A percentile compares a stretch with the other conserved stretches of the same genome.
phyloP scores from a whole-genome alignment of 2,329 filamentous ascomycete species.

The Cadophora sp. region DNA sequence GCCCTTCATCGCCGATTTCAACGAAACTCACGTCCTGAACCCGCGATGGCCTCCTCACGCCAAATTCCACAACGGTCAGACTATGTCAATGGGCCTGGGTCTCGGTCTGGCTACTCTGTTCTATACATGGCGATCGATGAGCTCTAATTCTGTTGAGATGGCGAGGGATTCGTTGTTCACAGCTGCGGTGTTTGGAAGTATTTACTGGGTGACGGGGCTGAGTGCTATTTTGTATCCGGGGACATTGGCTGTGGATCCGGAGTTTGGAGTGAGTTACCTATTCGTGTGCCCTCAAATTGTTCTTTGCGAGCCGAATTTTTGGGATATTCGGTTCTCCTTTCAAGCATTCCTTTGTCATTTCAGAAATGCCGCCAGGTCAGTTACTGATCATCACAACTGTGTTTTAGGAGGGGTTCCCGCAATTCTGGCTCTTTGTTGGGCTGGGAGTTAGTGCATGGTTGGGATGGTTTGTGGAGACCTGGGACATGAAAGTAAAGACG shows the following conservation, averaged over 20 bases:
- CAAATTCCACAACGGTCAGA: slow-evolving; percentile 60
- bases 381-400: neutral
- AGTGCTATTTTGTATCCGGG: slow-evolving; percentile 56
- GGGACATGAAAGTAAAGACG: neutral
- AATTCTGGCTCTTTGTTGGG: slow-evolving; percentile 38
- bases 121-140: slow-evolving; percentile 42
- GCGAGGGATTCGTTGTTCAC: slow-evolving; percentile 39
- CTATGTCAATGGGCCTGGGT: slow-evolving; percentile 54
- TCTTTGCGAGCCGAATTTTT: no score
- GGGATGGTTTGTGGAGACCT: slow-evolving; percentile 27
- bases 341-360: no score
- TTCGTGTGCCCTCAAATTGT: no score
- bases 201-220: slow-evolving; percentile 54
- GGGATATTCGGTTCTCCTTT: no score
- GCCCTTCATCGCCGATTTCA: slow-evolving; percentile 47
- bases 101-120: slow-evolving; percentile 50
- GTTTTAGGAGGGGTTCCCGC: slow-evolving; percentile 45
- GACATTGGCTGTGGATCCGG: slow-evolving; percentile 52
- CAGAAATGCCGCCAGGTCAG: no score
- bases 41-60: slow-evolving; percentile 58
- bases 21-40: slow-evolving; percentile 55
- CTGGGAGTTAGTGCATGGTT: slow-evolving; percentile 19
- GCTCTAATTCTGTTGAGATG: neutral
- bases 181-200: slow-evolving; percentile 48
- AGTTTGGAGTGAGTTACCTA: slow-evolving; percentile 49